phyloP scores from a whole-genome alignment of 345 rosid species.

The Trapa bicornis region DNA sequence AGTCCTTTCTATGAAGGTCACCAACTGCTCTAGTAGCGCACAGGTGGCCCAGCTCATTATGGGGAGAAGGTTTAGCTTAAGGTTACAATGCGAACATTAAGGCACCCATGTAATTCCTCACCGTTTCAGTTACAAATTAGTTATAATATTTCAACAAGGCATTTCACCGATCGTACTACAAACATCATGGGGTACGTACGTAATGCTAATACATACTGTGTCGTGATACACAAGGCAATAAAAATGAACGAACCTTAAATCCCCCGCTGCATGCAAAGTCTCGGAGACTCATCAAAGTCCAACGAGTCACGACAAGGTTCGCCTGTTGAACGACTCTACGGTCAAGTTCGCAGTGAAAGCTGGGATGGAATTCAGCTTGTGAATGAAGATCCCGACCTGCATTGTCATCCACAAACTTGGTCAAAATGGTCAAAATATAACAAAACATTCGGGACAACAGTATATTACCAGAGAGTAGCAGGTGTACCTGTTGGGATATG shows the following conservation, averaged over 20 bases:
- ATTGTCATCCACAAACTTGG: background rate
- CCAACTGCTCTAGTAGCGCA: too few relatives aligned
- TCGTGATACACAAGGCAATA: too few relatives aligned
- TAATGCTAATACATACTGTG: too few relatives aligned
- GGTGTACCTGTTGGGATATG: constrained; percentile 76
- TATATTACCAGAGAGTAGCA: background rate
- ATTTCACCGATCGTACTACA: too few relatives aligned
- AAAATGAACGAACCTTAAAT: background rate
- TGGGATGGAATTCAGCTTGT: constrained; percentile 83
- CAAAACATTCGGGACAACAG: constrained; percentile 2
- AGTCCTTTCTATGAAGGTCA: too few relatives aligned
- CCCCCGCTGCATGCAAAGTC: background rate
- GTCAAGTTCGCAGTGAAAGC: constrained; percentile 95
- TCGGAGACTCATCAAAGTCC: background rate
- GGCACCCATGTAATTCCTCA: too few relatives aligned
- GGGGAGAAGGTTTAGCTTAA: too few relatives aligned
- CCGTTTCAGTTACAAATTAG: too few relatives aligned
- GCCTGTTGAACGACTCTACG: constrained; percentile 84
- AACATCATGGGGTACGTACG: too few relatives aligned
- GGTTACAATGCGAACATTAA: too few relatives aligned
- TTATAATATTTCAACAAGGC: too few relatives aligned
- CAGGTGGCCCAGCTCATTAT: too few relatives aligned
- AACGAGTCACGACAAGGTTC: constrained; percentile 54
- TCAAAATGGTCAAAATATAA: background rate
- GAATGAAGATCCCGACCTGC: constrained; percentile 76